Evolutionary conservation across 176 grass and related monocot species (phyloP).

Genomic region (Aegilops longissima): DNA sequence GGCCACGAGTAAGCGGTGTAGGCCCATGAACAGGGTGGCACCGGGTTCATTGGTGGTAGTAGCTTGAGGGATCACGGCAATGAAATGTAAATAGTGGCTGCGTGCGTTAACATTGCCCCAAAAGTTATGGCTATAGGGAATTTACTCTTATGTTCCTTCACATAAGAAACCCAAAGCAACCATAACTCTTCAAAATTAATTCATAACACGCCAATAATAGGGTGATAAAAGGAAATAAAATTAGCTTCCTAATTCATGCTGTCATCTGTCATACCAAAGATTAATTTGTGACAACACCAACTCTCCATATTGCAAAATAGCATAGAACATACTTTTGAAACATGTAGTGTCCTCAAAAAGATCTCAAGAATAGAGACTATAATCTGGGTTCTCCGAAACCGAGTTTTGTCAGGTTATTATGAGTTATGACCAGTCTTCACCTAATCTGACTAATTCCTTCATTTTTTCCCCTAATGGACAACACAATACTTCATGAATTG

Average conservation of each 20-base stretch:
- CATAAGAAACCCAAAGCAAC: not conserved
- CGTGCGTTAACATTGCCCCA: not conserved
- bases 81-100: not conserved
- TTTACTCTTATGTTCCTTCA: not conserved
- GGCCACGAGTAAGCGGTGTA: not conserved
- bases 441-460: not conserved
- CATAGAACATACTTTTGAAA: not conserved
- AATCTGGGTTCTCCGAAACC: not conserved
- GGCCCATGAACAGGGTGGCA: not conserved
- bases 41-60: not conserved
- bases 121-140: not conserved
- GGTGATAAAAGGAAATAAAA: not conserved
- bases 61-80: not conserved
- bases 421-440: not conserved
- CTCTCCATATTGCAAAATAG: not conserved
- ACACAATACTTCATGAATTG: not conserved
- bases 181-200: not conserved
- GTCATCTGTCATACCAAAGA: not conserved
- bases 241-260: not conserved
- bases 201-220: not conserved
- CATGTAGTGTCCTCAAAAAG: not conserved
- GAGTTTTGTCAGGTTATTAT: constrained; percentile 1
- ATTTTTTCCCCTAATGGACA: not conserved
- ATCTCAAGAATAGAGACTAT: not conserved
- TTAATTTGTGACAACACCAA: not conserved